Evolutionary conservation across 2,329 filamentous ascomycete genomes (phyloP).

Genomic region (Stachybotrys echinatus): DNA sequence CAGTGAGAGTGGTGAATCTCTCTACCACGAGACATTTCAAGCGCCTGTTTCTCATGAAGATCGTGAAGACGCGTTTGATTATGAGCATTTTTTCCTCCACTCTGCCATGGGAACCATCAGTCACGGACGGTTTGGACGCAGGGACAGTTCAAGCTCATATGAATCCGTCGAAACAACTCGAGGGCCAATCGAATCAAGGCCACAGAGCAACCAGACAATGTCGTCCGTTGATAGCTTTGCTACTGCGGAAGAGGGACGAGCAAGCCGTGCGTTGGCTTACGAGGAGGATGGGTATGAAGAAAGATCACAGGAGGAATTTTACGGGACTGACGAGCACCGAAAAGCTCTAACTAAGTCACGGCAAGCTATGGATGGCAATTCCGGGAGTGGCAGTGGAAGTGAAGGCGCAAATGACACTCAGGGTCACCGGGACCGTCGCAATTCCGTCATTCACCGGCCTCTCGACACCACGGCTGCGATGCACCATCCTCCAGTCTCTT

Average conservation of each 20-base stretch:
- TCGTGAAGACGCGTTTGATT: conserved; percentile 91
- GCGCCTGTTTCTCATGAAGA: conserved; percentile 78
- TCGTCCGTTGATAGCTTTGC: conserved; percentile 51
- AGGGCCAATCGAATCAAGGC: conserved; percentile 33
- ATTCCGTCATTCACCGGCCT: conserved; percentile 37
- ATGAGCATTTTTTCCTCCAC: conserved; percentile 92
- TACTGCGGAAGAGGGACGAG: conserved; percentile 47
- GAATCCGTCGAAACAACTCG: conserved; percentile 58
- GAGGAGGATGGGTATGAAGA: conserved; percentile 6
- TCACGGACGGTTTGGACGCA: conserved; percentile 20
- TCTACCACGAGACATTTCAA: conserved; percentile 57
- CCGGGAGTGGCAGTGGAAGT: conserved; percentile 1
- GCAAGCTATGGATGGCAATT: too few species aligned
- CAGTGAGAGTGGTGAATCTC: conserved; percentile 57
- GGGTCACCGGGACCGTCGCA: conserved; percentile 16
- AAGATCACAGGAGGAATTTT: not conserved
- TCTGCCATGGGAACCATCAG: conserved; percentile 80
- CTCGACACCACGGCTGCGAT: conserved; percentile 32
- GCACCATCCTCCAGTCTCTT: conserved; percentile 53
- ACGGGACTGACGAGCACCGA: not conserved
- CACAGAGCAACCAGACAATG: conserved; percentile 43
- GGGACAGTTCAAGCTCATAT: conserved; percentile 50
- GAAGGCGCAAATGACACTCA: conserved; percentile 19
- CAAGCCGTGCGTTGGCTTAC: conserved; percentile 28
- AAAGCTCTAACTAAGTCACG: not conserved